Base-by-base conservation (phyloP, 1,139 yeast species). In the Yamadazyma aaseri region DNA sequence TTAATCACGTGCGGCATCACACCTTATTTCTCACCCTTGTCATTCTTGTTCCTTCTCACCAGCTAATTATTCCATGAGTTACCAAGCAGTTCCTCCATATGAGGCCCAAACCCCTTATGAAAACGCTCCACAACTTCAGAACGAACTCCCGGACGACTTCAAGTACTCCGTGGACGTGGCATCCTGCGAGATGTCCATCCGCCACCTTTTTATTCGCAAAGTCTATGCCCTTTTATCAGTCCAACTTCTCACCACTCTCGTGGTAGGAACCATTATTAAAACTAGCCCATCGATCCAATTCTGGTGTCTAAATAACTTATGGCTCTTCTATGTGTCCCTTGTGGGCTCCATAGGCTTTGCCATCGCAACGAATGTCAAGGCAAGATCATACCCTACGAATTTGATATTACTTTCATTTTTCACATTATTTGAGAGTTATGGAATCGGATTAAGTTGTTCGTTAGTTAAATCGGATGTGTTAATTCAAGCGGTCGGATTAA, bases 131-230 rank as follows among this genome's bases (percentile, higher is more conserved):
- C 49, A 73, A 39, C 45, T 49, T 9, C 61, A 51, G 13, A 7
- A 22, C 6, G 12, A 9, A 11, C 12, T 77, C 31, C 84, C 84
- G 3, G 95, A 86, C 50, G 95, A 86, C 59, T 87, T 86, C 75
- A 87, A 87, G 56, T 86, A 82, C 58, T 78, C 86, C 21, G 85
- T 84, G 7, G 73, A 76, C 38, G 95, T 87, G 17, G 79, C 89
- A 5, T 79, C 84, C 20, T 86, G 95, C 60, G 86, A 83, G 41
- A 64, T 86, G 33, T 77, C 84, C 7, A 69, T 87, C 25, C 77
- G 96, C 46, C 86, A 82, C 47, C 71, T 81, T 54, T 87, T 87
- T 51, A 64, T 86, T 44, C 73, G 90, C 42, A 85, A 84, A 53
- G 96, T 87, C 8, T 87, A 87, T 57, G 67, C 89, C 3, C 71